Percentiles rank a stretch among this genome's conserved stretches.
phyloP scores from a whole-genome alignment of 257 asterid species.

The Capsicum pubescens region DNA sequence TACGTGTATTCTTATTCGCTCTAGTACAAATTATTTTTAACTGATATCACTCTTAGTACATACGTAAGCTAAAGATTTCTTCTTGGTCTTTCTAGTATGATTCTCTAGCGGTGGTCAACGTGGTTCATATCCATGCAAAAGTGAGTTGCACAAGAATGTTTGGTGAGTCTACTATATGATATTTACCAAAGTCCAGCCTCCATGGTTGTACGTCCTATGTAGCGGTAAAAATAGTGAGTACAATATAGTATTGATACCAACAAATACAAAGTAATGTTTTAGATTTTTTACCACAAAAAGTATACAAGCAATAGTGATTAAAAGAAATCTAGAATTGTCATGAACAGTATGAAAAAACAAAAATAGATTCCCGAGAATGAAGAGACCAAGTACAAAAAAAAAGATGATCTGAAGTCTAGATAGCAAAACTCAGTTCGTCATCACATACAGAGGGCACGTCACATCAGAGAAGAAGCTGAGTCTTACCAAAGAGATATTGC shows the following conservation, averaged over 20 bases:
- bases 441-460: not conserved
- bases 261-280: slow-evolving; percentile 6
- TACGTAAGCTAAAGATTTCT: slow-evolving; percentile 11
- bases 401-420: not conserved
- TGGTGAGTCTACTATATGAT: slow-evolving; percentile 4
- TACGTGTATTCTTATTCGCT: not conserved
- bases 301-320: not conserved
- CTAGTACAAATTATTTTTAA: not conserved
- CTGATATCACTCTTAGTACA: slow-evolving; percentile 11
- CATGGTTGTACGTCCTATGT: not conserved
- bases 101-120: not conserved
- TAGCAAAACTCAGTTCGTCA: not conserved
- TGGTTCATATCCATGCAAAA: slow-evolving; percentile 15
- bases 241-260: not conserved
- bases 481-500: slow-evolving; percentile 20
- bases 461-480: not conserved
- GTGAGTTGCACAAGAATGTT: slow-evolving; percentile 4
- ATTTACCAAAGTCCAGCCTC: slow-evolving; percentile 11
- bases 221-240: slow-evolving; percentile 1
- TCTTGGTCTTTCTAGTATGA: not conserved
- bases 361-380: slow-evolving; percentile 12
- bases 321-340: slow-evolving; percentile 10
- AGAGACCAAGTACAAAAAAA: not conserved
- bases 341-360: not conserved
- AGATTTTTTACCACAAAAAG: slow-evolving; percentile 15